Base-by-base conservation (phyloP, 805 yeast genomes). In the Teunomyces aglyptinius region DNA sequence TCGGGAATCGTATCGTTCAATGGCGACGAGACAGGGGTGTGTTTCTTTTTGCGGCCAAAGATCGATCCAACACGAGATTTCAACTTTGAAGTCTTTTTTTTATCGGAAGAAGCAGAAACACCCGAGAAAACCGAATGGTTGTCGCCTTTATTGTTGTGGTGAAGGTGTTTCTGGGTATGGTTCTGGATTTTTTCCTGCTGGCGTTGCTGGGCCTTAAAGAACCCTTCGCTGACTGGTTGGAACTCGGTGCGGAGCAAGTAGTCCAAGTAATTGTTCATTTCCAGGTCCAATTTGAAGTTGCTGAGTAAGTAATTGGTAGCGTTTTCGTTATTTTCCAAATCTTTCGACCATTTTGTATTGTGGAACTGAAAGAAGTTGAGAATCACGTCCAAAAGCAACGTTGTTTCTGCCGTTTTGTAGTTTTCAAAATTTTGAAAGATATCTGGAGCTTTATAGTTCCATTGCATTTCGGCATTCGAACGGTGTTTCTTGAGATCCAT, bases 401-500 rank as follows among this genome's bases (percentile, higher is more conserved):
- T 64, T 80, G 74, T 67, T 88, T 81, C 64, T 70, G 69, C 57
- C 32, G 70, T 75, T 61, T 89, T 96, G 54, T 85, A 82, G 50
- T 73, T 75, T 59, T 89, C 94, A 61, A 89, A 85, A 52, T 81
- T 80, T 54, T 83, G 84, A 59, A 87, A 85, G 36, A 86, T 80
- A 46, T 77, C 81, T 2, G 96, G 92, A 2, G 94, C 92, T 61
- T 83, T 82, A 45, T 79, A 70, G 51, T 82, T 83, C 96, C 96
- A 89, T 55, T 80, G 77, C 29, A 71, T 71, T 44, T 77, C 82
- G 27, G 81, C 76, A 41, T 66, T 56, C 40, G 49, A 51, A 5
- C 49, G 44, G 16, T 22, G 11, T 18, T 53, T 42, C 20, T 46
- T 43, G 45, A 71, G 43, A 41, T 55, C 54, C 35, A 62, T 12